Percentiles rank a stretch among this genome's conserved stretches.
Evolutionary conservation across 2,329 filamentous ascomycete genomes (phyloP).

Genomic region (Sporothrix brasiliensis): DNA sequence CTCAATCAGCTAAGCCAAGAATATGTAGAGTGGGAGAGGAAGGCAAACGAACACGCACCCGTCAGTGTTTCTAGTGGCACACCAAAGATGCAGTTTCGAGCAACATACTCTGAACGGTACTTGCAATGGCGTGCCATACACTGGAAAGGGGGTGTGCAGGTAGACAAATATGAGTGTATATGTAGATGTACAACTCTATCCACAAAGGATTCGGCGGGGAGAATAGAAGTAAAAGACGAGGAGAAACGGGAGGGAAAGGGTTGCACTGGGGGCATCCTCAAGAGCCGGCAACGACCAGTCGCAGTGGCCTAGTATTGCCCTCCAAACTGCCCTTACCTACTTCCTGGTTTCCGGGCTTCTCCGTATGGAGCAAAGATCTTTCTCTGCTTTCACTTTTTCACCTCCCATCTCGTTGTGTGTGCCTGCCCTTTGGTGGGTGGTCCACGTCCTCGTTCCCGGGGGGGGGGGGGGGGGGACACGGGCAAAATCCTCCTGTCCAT

Average conservation of each 20-base stretch:
- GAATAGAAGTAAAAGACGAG: not conserved
- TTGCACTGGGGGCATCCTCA: too few relatives aligned
- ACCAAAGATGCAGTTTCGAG: not conserved
- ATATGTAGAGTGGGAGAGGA: too few relatives aligned
- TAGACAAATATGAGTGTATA: not conserved
- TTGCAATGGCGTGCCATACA: not conserved
- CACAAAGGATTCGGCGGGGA: not conserved
- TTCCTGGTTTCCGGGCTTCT: slow-evolving; percentile 10
- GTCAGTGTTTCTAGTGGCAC: not conserved
- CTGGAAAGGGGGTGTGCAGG: not conserved
- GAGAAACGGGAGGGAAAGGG: too few relatives aligned
- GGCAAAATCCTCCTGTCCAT: slow-evolving; percentile 4
- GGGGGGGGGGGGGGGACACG: too few relatives aligned
- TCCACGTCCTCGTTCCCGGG: slow-evolving; percentile 15
- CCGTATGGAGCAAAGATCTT: not conserved
- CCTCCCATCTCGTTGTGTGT: not conserved
- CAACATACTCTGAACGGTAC: not conserved
- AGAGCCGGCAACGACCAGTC: not conserved
- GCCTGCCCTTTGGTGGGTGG: not conserved
- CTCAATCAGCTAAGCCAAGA: too few relatives aligned
- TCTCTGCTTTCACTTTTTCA: too few relatives aligned
- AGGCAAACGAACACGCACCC: not conserved
- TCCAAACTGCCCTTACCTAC: slow-evolving; percentile 9
- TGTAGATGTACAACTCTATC: not conserved
- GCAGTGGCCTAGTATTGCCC: not conserved